phyloP scores from a whole-genome alignment of 139 green algal genomes.

The Picocystis salinarum region DNA sequence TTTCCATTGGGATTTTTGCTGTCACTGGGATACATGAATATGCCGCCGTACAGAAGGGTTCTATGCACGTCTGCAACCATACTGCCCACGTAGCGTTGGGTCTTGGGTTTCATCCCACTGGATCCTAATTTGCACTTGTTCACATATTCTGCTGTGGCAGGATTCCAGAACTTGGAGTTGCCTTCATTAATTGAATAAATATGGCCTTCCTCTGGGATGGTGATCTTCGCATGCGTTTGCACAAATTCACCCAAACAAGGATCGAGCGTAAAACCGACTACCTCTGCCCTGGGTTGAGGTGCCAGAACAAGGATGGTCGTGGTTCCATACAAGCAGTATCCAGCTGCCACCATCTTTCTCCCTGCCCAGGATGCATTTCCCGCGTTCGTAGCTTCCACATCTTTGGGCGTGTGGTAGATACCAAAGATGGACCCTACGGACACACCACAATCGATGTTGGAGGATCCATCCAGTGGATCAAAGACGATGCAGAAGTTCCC shows the following conservation, averaged over 20 bases:
- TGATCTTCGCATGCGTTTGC: conserved; percentile 25
- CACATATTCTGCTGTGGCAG: conserved; percentile 31
- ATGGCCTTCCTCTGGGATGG: conserved; percentile 68
- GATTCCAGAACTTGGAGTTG: conserved; percentile 77
- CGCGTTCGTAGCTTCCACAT: not conserved
- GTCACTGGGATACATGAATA: conserved; percentile 94
- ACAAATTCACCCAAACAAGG: conserved; percentile 35
- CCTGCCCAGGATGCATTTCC: conserved; percentile 29
- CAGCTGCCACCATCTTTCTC: conserved; percentile 62
- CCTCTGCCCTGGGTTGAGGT: conserved; percentile 67
- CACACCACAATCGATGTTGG: conserved; percentile 47
- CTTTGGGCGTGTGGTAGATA: not conserved
- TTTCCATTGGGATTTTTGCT: conserved; percentile 86
- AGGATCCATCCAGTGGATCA: conserved; percentile 53
- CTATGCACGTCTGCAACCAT: conserved; percentile 61
- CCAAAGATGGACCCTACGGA: too few relatives aligned
- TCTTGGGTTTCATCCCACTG: conserved; percentile 22
- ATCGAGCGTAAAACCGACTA: conserved; percentile 72
- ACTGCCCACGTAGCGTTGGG: conserved; percentile 43
- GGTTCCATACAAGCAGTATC: conserved; percentile 89
- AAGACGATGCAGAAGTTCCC: conserved; percentile 97
- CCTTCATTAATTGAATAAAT: conserved; percentile 99
- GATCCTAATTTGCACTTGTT: conserved; percentile 27
- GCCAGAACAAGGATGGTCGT: conserved; percentile 69
- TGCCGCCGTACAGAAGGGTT: conserved; percentile 83